Evolutionary conservation across 2,329 filamentous ascomycete genomes (phyloP), one percentile per base, ranked within the genome.

Genomic region (Colletotrichum acutatum): DNA sequence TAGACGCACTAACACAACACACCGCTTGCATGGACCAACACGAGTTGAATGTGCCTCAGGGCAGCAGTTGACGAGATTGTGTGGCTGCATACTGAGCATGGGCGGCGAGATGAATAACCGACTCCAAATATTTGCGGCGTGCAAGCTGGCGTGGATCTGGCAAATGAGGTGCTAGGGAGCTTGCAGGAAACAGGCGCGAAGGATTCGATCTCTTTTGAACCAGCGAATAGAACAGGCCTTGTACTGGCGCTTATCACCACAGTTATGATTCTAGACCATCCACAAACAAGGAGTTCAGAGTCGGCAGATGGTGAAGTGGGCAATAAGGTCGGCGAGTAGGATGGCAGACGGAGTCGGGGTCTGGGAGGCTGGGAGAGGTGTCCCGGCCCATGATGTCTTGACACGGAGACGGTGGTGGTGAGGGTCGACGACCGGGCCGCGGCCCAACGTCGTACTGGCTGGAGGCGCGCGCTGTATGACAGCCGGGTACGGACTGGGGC

Each of bases 401-500:
- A 57, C 52, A 65, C 56, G 63, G 57, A 56, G 49, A 28, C 14
- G 42, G n/a, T 53, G 42, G 16, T 53, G 56, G 34, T 49, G 60
- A 61, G 24, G 69, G 65, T 71, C 54, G 12, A 26, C 24, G n/a
- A 26, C 68, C 68, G 19, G 68, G 46, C 62, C 61, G 68, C 16
- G 68, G 52, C 71, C 71, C 42, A 46, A 59, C 42, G 42, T 64
- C 42, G 30, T 62, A 30, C 37, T 53, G 46, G 57, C 68, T 64
- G 30, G 61, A 74, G 56, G 71, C 71, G 71, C 71, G 71, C 71
- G 71, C 71, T 68, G 68, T 57, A 42, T 42, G 14, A 26, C 54
- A 37, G 19, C 37, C 32, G 60, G 46, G 53, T 54, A 37, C 61
- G 28, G 70, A 46, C 49, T 26, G 59, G 46, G 53, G 60, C 52